phyloP scores from a whole-genome alignment of 805 yeast species.

The Teunomyces aglyptinius region DNA sequence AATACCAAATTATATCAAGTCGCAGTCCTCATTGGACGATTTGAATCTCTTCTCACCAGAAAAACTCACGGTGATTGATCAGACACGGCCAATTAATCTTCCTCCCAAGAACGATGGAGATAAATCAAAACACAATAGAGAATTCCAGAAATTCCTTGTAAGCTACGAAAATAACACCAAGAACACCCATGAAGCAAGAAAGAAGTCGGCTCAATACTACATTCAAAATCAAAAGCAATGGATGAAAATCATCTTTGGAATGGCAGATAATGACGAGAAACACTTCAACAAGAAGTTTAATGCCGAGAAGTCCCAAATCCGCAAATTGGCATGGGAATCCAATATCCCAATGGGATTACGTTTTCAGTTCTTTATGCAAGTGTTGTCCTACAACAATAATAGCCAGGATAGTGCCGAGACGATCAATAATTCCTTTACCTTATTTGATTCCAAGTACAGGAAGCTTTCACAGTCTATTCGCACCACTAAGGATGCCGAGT shows the following conservation, averaged over 20 bases:
- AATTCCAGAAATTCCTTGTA: conserved; percentile 46
- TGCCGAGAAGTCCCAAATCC: conserved; percentile 26
- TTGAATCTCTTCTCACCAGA: conserved; percentile 58
- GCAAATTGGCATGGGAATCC: conserved; percentile 40
- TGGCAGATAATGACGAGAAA: conserved; percentile 13
- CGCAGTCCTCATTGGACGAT: conserved; percentile 54
- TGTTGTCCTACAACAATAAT: conserved; percentile 19
- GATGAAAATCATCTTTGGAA: conserved; percentile 21
- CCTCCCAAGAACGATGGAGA: conserved; percentile 64
- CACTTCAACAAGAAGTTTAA: conserved; percentile 24
- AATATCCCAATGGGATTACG: conserved; percentile 25
- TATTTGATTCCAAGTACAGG: conserved; percentile 20
- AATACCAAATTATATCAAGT: conserved; percentile 37
- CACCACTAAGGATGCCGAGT: conserved; percentile 33
- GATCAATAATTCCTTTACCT: conserved; percentile 17
- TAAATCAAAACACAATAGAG: conserved; percentile 53
- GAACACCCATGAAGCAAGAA: conserved; percentile 19
- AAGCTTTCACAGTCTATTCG: conserved; percentile 28
- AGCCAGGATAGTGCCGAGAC: conserved; percentile 15
- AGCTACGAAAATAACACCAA: conserved; percentile 36
- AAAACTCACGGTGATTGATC: conserved; percentile 52
- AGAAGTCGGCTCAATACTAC: conserved; percentile 16
- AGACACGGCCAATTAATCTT: conserved; percentile 67
- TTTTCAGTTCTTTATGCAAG: conserved; percentile 26
- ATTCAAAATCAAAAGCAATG: conserved; percentile 26